These are phyloP conservation scores for Scortechinia acanthostroma DNA, from an alignment of 2,329 filamentous ascomycete species.

Conservation along the genomic window DNA sequence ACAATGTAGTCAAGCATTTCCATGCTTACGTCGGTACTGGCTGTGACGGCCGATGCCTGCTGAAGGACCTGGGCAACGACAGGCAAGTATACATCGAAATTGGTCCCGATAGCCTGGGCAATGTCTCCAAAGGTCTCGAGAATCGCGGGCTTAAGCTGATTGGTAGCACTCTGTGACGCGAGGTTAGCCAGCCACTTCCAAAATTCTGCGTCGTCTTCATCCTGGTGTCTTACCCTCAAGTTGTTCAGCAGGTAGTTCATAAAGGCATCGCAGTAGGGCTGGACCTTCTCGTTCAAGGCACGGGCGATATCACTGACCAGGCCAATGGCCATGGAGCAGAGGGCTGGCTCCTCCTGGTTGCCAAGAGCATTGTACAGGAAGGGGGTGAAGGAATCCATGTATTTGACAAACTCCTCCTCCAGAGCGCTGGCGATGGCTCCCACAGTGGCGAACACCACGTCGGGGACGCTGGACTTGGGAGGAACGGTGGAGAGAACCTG, in stretches of 20 bases:
- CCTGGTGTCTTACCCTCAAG: conserved; percentile 60
- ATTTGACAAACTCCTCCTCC: conserved; percentile 88
- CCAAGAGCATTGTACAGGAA: conserved; percentile 89
- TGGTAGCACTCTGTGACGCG: conserved; percentile 49
- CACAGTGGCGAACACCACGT: conserved; percentile 85
- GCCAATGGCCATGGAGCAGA: conserved; percentile 96
- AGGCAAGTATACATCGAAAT: conserved; percentile 86
- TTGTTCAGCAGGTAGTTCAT: conserved; percentile 98
- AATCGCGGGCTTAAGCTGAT: conserved; percentile 97
- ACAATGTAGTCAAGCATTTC: conserved; percentile 97
- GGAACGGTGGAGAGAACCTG: conserved; percentile 72
- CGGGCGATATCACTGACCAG: conserved; percentile 93
- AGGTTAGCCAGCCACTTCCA: too few species aligned
- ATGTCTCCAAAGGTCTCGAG: conserved; percentile 97
- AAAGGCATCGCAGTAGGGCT: conserved; percentile 92
- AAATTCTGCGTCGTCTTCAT: too few species aligned
- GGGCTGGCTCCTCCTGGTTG: conserved; percentile 88
- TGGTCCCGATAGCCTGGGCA: conserved; percentile 82
- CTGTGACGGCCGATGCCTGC: conserved; percentile 79
- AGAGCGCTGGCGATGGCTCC: conserved; percentile 86
- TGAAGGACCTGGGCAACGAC: conserved; percentile 91
- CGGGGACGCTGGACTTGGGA: conserved; percentile 85
- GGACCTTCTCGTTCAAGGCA: conserved; percentile 80
- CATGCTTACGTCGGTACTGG: conserved; percentile 73
- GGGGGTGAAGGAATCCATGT: conserved; percentile 91